These are phyloP conservation scores for Suhomyces bokatorum DNA, from an alignment of 1,139 yeast genomes.

Conservation along the genomic window DNA sequence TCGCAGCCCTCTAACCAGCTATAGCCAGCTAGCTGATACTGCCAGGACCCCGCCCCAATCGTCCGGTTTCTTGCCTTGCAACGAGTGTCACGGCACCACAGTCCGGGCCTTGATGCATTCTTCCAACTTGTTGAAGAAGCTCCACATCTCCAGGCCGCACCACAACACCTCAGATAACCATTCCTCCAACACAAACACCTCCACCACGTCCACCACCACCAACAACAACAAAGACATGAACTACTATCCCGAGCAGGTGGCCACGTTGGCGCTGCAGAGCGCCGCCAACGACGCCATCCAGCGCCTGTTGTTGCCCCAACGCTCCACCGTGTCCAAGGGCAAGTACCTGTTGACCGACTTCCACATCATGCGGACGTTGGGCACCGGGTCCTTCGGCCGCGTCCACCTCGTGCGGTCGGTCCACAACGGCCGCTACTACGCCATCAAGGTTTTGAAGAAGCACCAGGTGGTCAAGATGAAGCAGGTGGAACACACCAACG, in stretches of 20 bases:
- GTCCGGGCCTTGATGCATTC: slow-evolving; percentile 19
- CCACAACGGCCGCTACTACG: slow-evolving; percentile 60
- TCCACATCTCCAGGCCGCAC: slow-evolving; percentile 24
- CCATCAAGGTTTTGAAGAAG: slow-evolving; percentile 59
- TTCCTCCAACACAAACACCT: not conserved
- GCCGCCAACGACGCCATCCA: slow-evolving; percentile 21
- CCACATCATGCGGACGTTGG: slow-evolving; percentile 54
- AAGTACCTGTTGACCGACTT: slow-evolving; percentile 56
- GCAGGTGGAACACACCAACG: slow-evolving; percentile 65
- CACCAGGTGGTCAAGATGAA: slow-evolving; percentile 61
- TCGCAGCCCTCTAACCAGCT: too few species aligned
- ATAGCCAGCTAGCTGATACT: too few species aligned
- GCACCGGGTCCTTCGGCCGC: slow-evolving; percentile 65
- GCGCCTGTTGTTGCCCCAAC: slow-evolving; percentile 26
- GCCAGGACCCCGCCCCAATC: too few species aligned
- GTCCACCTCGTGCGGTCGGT: slow-evolving; percentile 59
- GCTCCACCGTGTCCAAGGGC: slow-evolving; percentile 48
- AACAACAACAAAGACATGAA: slow-evolving; percentile 11
- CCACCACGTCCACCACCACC: not conserved
- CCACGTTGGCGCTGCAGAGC: slow-evolving; percentile 10
- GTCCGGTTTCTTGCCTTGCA: too few species aligned
- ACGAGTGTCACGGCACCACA: slow-evolving; percentile 1
- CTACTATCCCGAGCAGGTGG: slow-evolving; percentile 13
- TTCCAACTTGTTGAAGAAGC: slow-evolving; percentile 25
- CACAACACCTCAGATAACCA: slow-evolving; percentile 4